A percentile compares a stretch with the other conserved stretches of the same genome.
Conservation (phyloP, 2,329 filamentous ascomycete genomes). For the Aspergillus intermedius region DNA sequence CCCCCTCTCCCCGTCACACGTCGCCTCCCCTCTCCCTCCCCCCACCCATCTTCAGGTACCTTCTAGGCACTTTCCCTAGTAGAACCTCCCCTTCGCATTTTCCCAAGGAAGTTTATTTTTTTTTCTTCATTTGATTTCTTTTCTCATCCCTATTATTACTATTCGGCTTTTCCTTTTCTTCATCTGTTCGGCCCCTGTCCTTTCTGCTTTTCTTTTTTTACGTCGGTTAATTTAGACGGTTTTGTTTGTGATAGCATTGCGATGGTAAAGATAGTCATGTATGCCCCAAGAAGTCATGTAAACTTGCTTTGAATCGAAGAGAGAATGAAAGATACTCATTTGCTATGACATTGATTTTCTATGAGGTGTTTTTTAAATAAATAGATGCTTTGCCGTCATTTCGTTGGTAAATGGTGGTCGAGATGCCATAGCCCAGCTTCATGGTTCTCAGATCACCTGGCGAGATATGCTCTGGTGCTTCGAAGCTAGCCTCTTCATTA, state of each 20-base stretch:
- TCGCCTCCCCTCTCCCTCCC: slow-evolving; percentile 1
- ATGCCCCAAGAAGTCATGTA: slow-evolving; percentile 39
- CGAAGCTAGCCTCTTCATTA: too few relatives aligned
- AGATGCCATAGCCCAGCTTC: too few relatives aligned
- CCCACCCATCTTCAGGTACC: slow-evolving; percentile 2
- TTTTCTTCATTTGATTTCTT: slow-evolving; percentile 6
- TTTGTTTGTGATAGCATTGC: slow-evolving; percentile 18
- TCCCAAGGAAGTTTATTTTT: slow-evolving; percentile 12
- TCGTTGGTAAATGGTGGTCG: too few relatives aligned
- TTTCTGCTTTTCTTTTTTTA: slow-evolving; percentile 11
- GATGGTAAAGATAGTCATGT: slow-evolving; percentile 23
- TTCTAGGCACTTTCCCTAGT: slow-evolving; percentile 12
- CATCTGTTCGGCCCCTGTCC: slow-evolving; percentile 1
- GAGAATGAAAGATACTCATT: too few relatives aligned
- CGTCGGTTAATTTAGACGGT: slow-evolving; percentile 32
- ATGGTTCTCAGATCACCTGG: too few relatives aligned
- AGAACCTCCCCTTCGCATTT: slow-evolving; percentile 11
- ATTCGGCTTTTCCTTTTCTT: not conserved
- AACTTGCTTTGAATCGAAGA: slow-evolving; percentile 1
- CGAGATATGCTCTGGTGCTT: too few relatives aligned
- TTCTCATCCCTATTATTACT: slow-evolving; percentile 12
- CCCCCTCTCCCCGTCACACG: slow-evolving; percentile 1
- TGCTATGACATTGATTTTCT: too few relatives aligned
- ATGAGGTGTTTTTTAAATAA: too few relatives aligned
- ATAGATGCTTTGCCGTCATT: too few relatives aligned